Percentiles rank a stretch among this genome's conserved stretches.
Evolutionary conservation across 306 rosid genomes (phyloP).

Genomic region (Mimosa pudica): DNA sequence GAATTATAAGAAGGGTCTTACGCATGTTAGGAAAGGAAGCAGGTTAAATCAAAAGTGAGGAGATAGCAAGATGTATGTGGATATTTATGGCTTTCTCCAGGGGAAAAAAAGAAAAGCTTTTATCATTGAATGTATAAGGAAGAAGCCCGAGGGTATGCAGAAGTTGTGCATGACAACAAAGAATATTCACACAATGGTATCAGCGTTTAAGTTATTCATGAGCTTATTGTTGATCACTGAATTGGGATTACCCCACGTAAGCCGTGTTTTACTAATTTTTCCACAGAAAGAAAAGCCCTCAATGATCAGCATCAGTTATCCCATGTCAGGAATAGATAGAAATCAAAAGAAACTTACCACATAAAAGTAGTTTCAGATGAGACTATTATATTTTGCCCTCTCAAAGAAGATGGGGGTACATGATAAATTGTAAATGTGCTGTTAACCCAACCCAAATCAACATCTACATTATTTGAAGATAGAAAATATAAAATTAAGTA

Average conservation of each 20-base stretch:
- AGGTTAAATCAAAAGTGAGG: conserved; percentile 8
- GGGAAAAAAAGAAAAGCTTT: not conserved
- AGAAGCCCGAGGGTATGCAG: not conserved
- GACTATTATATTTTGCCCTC: not conserved
- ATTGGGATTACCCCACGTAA: not conserved
- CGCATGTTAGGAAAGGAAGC: not conserved
- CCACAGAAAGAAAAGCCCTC: not conserved
- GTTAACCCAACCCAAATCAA: not conserved
- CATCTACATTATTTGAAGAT: not conserved
- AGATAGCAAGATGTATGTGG: not conserved
- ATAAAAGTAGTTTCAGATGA: not conserved
- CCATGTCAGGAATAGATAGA: not conserved
- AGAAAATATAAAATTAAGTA: not conserved
- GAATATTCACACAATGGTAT: not conserved
- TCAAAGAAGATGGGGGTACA: not conserved
- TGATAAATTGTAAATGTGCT: not conserved
- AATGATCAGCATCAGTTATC: not conserved
- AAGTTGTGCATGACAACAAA: not conserved
- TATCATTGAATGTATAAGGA: not conserved
- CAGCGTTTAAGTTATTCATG: not conserved
- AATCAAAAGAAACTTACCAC: not conserved
- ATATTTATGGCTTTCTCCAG: not conserved
- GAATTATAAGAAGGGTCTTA: not conserved
- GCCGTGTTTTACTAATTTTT: not conserved
- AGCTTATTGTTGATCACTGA: not conserved